Conservation (phyloP, 148 eudicot genomes). For the Selenicereus undatus region DNA sequence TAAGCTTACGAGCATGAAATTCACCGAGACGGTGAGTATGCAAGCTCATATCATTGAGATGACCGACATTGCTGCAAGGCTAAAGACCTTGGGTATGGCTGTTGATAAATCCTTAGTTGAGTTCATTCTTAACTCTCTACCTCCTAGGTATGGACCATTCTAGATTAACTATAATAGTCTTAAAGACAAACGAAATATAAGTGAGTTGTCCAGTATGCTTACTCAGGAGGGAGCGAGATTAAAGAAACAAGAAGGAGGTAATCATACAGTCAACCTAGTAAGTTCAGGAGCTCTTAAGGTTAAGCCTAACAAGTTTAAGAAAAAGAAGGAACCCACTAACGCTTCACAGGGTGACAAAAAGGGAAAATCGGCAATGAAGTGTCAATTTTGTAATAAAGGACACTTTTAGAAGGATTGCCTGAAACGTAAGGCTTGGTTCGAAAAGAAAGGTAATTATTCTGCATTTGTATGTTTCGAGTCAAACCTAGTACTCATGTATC, state of each 20-base stretch:
- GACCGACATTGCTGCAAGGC: slow-evolving; percentile 20
- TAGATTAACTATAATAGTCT: slow-evolving; percentile 24
- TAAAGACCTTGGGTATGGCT: slow-evolving; percentile 17
- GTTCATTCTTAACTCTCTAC: slow-evolving; percentile 18
- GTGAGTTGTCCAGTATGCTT: slow-evolving; percentile 20
- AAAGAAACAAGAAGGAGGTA: neutral
- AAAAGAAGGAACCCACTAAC: neutral
- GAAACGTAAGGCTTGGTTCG: neutral
- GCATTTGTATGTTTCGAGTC: neutral
- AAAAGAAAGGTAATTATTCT: neutral
- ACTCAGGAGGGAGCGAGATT: slow-evolving; percentile 25
- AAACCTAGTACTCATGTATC: slow-evolving; percentile 6
- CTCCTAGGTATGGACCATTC: slow-evolving; percentile 16
- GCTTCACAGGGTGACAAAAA: neutral
- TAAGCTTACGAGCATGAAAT: slow-evolving; percentile 17
- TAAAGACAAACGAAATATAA: slow-evolving; percentile 24
- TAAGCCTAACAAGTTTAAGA: neutral
- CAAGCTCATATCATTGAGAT: slow-evolving; percentile 6
- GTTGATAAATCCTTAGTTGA: slow-evolving; percentile 13
- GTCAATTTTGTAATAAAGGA: slow-evolving; percentile 5
- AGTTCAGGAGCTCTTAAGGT: neutral
- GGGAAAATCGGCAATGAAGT: neutral
- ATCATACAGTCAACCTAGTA: slow-evolving; percentile 12
- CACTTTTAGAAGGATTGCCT: neutral
- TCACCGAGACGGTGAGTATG: neutral